phyloP scores from a whole-genome alignment of 768 basidiomycete species.

The Rhodotorula kratochvilovae region DNA sequence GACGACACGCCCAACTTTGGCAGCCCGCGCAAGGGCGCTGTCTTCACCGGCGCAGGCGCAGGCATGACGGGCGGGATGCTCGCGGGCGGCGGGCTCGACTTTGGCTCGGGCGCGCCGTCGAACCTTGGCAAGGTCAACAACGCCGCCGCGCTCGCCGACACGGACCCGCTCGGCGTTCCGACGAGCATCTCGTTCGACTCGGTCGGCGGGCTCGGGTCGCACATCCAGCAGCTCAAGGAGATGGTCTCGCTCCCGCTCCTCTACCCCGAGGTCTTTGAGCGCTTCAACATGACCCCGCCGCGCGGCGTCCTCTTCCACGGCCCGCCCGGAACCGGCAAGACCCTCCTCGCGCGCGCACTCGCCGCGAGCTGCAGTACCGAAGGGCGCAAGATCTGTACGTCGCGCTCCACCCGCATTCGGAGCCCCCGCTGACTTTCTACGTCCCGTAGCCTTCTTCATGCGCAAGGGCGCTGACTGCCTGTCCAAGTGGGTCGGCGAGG shows the following conservation, averaged over 20 bases:
- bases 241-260: slow-evolving; percentile 94
- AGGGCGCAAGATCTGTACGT: slow-evolving; percentile 80
- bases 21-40: slow-evolving; percentile 27
- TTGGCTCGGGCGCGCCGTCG: slow-evolving; percentile 33
- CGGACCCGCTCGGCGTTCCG: slow-evolving; percentile 90
- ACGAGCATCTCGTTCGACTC: slow-evolving; percentile 91
- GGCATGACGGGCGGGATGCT: slow-evolving; percentile 35
- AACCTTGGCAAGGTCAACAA: slow-evolving; percentile 41
- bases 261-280: slow-evolving; percentile 94
- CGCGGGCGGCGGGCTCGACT: slow-evolving; percentile 38
- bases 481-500: slow-evolving; percentile 99
- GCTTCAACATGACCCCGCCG: slow-evolving; percentile 88
- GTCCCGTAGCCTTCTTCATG: slow-evolving; percentile 86
- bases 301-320: slow-evolving; percentile 96
- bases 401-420: neutral
- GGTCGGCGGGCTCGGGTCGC: slow-evolving; percentile 91
- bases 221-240: slow-evolving; percentile 94
- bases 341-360: slow-evolving; percentile 83
- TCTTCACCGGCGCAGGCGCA: slow-evolving; percentile 33
- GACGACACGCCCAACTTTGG: slow-evolving; percentile 36
- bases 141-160: slow-evolving; percentile 63
- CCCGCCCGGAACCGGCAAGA: slow-evolving; percentile 98
- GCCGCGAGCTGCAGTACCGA: slow-evolving; percentile 85
- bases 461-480: slow-evolving; percentile 96
- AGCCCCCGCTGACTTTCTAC: neutral